Conservation (phyloP, 1,284 basidiomycete species). For the Sanghuangporus baumii region DNA sequence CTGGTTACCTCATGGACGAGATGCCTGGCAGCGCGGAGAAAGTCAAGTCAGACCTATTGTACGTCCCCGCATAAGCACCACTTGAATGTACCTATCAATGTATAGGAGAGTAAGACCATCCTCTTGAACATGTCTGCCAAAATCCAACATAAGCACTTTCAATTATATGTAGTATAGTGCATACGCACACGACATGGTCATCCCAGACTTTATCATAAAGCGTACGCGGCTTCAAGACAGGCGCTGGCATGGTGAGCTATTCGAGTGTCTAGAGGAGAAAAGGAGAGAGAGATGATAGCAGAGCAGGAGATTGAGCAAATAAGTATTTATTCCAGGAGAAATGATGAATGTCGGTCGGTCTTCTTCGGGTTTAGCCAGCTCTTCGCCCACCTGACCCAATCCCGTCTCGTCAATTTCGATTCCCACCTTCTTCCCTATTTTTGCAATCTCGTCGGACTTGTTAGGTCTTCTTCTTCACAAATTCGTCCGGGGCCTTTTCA, state of each 20-base stretch:
- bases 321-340: conserved; percentile 66
- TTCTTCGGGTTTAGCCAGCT: not conserved
- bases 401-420: not conserved
- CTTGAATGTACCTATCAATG: conserved; percentile 72
- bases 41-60: not conserved
- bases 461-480: not conserved
- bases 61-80: not conserved
- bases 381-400: not conserved
- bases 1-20: conserved; percentile 95
- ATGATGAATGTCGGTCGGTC: conserved; percentile 56
- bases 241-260: conserved; percentile 10
- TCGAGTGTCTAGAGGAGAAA: not conserved
- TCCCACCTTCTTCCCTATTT: not conserved
- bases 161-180: not conserved
- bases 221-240: conserved; percentile 8
- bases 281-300: not conserved
- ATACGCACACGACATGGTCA: conserved; percentile 82
- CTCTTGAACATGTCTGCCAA: conserved; percentile 61
- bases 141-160: not conserved
- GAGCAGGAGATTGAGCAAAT: not conserved
- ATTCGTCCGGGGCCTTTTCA: not conserved
- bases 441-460: not conserved
- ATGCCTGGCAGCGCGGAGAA: conserved; percentile 50
- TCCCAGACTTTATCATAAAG: conserved; percentile 96
- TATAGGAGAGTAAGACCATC: conserved; percentile 87